Base-by-base conservation (phyloP, 257 asterid genomes). In the Thymus quinquecostatus region DNA sequence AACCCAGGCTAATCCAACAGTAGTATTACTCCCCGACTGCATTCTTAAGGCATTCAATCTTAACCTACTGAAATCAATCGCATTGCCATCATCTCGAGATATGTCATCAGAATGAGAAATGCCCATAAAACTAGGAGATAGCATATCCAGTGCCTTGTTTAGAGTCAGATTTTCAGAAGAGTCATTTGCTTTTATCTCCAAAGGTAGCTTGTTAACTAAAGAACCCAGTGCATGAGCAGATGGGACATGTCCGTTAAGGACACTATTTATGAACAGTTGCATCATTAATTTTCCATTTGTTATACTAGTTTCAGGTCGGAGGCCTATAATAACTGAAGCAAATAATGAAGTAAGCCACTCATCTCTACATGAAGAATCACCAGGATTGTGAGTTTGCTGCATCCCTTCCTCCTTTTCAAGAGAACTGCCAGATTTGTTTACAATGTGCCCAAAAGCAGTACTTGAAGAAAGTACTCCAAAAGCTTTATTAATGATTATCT, bases 171-270 rank as follows among this genome's bases (percentile, higher is more conserved):
- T 76, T 68, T 68, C 71, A 58, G 89, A 67, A 14, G 73, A 73
- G 70, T 70, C 70, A 21, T n/a, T 48, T 76, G 75, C 83, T 51
- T 66, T 66, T 44, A 54, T 83, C 65, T 77, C 85, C 78, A 85
- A 66, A 84, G 96, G 96, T 68, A 89, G 81, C 80, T 95, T 95
- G 86, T 92, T 95, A 71, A 92, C 96, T 79, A 95, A 82, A 71
- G 97, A 89, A 71, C 98, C 98, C 89, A 95, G 76, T 47, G 96
- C 99, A 82, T 92, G 97, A 84, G 96, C 95, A 60, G 99, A 91
- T 70, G 86, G 88, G 70, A 92, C 70, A 77, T 95, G 95, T 77
- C 97, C 96, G 73, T 77, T 82, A 64, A 84, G 81, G 71, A 89
- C 84, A 72, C 82, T 76, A 68, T 68, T 61, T 44, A 82, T 55